Conservation (phyloP, 768 basidiomycete genomes). For the Rhizopogon roseolus region DNA sequence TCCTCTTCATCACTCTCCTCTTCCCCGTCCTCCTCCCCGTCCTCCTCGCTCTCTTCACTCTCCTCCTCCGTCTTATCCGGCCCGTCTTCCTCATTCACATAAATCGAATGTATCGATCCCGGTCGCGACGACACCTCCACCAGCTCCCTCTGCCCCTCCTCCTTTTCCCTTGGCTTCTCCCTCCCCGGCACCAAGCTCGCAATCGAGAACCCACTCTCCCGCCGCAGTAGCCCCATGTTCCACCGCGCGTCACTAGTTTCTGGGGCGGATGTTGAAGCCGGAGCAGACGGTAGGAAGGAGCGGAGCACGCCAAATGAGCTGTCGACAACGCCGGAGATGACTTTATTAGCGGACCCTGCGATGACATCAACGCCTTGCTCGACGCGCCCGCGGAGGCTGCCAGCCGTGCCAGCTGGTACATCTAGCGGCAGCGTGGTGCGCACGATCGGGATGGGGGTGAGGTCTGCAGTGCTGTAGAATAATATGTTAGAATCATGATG, state of each 20-base stretch:
- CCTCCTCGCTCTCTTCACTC: conserved; percentile 20
- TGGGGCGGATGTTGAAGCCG: conserved; percentile 11
- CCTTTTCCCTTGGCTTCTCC: conserved; percentile 19
- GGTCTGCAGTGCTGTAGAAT: conserved; percentile 58
- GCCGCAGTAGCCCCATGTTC: conserved; percentile 64
- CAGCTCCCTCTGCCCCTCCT: conserved; percentile 46
- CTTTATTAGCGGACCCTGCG: conserved; percentile 76
- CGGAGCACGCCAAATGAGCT: conserved; percentile 85
- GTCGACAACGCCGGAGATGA: conserved; percentile 82
- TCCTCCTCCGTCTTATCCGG: conserved; percentile 20
- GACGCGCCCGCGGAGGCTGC: conserved; percentile 66
- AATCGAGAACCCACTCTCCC: conserved; percentile 81
- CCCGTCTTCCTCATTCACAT: conserved; percentile 2
- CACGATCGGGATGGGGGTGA: conserved; percentile 75
- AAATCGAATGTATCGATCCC: conserved; percentile 36
- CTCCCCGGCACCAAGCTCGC: conserved; percentile 61
- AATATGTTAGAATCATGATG: not conserved
- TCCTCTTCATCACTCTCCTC: conserved; percentile 33
- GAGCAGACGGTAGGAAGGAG: conserved; percentile 57
- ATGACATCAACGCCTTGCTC: conserved; percentile 78
- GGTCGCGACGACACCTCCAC: conserved; percentile 50
- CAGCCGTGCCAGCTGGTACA: conserved; percentile 45
- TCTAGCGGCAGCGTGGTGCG: conserved; percentile 40
- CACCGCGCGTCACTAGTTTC: conserved; percentile 23
- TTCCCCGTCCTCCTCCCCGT: conserved; percentile 29